Evolutionary conservation across 345 rosid species (phyloP), one percentile per base, ranked within the genome.

Genomic region (Aethionema arabicum): DNA sequence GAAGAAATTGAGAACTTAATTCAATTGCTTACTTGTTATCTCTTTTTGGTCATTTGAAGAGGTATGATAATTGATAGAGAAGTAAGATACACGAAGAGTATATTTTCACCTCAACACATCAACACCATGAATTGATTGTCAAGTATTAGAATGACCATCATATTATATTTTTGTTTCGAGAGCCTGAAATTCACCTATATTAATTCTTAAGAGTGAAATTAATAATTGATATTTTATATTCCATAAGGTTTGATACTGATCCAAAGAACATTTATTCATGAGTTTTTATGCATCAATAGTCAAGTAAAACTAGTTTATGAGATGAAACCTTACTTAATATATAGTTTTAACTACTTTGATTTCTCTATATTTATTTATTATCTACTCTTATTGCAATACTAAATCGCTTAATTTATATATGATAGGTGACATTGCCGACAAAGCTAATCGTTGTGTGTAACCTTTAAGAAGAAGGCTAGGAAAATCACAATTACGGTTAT

Each of bases 151-250:
- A 0, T 30, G 15, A 21, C 11, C 47, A 12, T 33, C 40, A 57
- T 50, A 59, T 49, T 50, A 42, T 42, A 40, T 50, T 33, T 4
- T 41, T 30, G 44, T 11, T 5, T 5, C 41, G 11, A 4, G 14
- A 72, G 50, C 32, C 56, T 42, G 61, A 59, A 11, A 30, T 59
- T 78, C 55, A 88, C 97, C 97, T 1, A 95, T 85, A 52, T 85
- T 87, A 54, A 93, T 90, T 77, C 97, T 80, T 32, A 53, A 93
- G 85, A 9, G 99, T 93, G 68, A 90, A 93, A 74, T 93, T 97
- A 5, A 93, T 90, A 55, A 93, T 87, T 13, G 92, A 84, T 68
- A 84, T 66, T 4, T 4, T 59, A 64, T 61, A 93, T 35, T 38
- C 97, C 97, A 67, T 63, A 85, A 36, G 87, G 79, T 69, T 63